A percentile compares a stretch with the other conserved stretches of the same genome.
These are phyloP conservation scores for Aquilaria sinensis DNA, from an alignment of 345 rosid genomes.

Conservation along the genomic window DNA sequence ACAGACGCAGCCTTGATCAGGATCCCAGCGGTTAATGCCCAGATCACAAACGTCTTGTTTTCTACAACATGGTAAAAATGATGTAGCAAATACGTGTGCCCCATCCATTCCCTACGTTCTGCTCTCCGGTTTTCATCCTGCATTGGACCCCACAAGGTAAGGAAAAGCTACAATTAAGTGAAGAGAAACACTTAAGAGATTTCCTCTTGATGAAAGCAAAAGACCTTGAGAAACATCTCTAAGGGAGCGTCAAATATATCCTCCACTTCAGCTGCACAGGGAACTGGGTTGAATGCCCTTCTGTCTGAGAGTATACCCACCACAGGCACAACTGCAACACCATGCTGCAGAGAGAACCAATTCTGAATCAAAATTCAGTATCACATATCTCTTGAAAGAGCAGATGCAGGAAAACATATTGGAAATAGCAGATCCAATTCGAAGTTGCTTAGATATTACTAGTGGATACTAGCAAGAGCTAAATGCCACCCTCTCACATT, in stretches of 20 bases:
- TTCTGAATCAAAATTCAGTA: no score
- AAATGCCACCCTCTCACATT: no score
- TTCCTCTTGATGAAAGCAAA: neutral
- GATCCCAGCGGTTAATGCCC: slow-evolving; percentile 75
- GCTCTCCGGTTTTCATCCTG: slow-evolving; percentile 64
- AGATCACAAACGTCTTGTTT: slow-evolving; percentile 44
- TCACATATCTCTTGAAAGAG: no score
- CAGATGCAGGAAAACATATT: no score
- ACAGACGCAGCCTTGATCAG: slow-evolving; percentile 74
- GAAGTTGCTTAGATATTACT: no score
- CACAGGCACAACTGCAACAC: slow-evolving; percentile 81
- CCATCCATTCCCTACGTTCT: slow-evolving; percentile 75
- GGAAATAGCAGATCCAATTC: no score
- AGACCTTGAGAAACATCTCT: slow-evolving; percentile 88
- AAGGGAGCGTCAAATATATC: slow-evolving; percentile 86
- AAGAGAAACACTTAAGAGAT: neutral
- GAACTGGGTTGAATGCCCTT: slow-evolving; percentile 50
- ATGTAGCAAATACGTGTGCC: slow-evolving; percentile 46
- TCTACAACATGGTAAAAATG: slow-evolving; percentile 44
- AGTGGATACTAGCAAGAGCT: no score
- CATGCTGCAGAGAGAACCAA: slow-evolving; percentile 56
- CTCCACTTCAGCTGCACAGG: slow-evolving; percentile 85
- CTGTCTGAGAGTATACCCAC: slow-evolving; percentile 60
- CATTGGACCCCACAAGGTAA: neutral
- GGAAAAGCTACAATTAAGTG: slow-evolving; percentile 4